Conservation (phyloP, 495 filamentous ascomycete genomes). For the Beverwykella pulmonaria region DNA sequence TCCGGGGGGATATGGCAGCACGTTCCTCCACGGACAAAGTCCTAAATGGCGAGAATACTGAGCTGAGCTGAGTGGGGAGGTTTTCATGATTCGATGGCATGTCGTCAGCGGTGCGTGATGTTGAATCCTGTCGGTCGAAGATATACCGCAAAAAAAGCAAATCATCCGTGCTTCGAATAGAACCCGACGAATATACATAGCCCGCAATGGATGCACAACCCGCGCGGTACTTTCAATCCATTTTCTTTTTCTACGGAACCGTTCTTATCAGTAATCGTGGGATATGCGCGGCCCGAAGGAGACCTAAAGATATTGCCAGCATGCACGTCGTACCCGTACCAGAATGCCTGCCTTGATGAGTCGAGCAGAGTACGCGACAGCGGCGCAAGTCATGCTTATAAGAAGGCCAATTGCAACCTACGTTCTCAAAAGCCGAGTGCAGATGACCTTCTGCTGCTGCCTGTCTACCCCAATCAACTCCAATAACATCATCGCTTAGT, state of each 20-base stretch:
- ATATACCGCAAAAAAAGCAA: background rate
- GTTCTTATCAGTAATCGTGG: background rate
- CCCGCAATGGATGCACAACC: too few species aligned
- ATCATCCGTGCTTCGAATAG: background rate
- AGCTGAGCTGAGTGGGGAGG: background rate
- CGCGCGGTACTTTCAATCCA: too few species aligned
- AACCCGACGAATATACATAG: background rate
- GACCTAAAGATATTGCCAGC: background rate
- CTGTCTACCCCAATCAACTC: background rate
- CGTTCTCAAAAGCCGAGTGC: conserved; percentile 1
- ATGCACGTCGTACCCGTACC: background rate
- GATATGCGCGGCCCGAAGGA: background rate
- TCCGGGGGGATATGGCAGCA: too few species aligned
- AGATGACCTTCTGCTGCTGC: conserved; percentile 2
- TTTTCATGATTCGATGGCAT: background rate
- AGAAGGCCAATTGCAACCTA: background rate
- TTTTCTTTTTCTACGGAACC: too few species aligned
- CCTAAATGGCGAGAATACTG: background rate
- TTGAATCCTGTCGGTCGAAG: background rate
- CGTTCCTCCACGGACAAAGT: background rate
- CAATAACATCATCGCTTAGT: conserved; percentile 21
- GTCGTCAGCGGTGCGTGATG: conserved; percentile 17
- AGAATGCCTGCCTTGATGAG: conserved; percentile 2
- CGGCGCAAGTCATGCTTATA: conserved; percentile 12
- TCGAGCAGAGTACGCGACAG: background rate